These are phyloP conservation scores for Rubus idaeus DNA, from an alignment of 306 rosid species.

Conservation along the genomic window DNA sequence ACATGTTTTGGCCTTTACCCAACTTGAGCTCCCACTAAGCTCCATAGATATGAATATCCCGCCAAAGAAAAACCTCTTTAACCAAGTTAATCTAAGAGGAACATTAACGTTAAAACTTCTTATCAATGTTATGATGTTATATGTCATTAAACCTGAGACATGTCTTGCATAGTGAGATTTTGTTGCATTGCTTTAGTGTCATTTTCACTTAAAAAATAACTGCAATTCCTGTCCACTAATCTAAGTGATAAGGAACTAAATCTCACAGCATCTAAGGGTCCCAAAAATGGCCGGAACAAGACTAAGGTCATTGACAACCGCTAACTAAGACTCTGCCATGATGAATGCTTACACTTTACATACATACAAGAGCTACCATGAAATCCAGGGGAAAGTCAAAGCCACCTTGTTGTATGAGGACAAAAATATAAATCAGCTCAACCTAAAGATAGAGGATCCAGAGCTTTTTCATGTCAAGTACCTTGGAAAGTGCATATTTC, in stretches of 20 bases:
- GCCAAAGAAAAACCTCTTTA: background rate
- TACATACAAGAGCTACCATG: background rate
- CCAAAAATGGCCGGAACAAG: background rate
- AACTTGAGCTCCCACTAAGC: background rate
- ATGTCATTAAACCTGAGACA: background rate
- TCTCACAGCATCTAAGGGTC: background rate
- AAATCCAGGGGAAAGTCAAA: background rate
- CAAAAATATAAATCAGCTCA: background rate
- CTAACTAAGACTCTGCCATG: background rate
- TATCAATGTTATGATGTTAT: background rate
- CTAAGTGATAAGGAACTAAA: background rate
- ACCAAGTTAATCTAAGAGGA: background rate
- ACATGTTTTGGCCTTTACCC: background rate
- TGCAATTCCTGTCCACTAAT: background rate
- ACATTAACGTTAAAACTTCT: background rate
- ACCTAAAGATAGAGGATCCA: background rate
- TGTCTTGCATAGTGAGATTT: background rate
- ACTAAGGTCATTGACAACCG: background rate
- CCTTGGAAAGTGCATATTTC: slow-evolving; percentile 6
- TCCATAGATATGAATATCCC: background rate
- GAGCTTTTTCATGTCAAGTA: background rate
- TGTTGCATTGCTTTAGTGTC: background rate
- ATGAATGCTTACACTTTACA: background rate
- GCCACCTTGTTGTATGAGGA: background rate
- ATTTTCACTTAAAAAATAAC: background rate